Base-by-base conservation (phyloP, 176 grass and related monocot genomes). In the Ampelocalamus luodianensis region DNA sequence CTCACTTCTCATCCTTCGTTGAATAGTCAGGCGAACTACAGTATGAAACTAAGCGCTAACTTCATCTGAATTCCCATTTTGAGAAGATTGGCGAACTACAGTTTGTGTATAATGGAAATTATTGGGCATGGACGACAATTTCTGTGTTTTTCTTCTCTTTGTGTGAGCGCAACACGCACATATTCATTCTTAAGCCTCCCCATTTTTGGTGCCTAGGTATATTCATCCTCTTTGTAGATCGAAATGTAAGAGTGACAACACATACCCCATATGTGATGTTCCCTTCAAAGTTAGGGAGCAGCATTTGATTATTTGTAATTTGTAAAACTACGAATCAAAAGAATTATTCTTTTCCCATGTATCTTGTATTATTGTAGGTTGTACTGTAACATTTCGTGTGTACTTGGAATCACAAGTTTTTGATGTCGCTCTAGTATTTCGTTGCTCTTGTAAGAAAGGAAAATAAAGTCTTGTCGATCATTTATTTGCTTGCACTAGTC, bases 251-350 rank as follows among this genome's bases (percentile, higher is more conserved):
- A 44, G 23, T 67, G n/a, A 83, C 79, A 58, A 79, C 58, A 87
- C 29, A 83, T 90, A 64, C 18, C 27, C 50, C 50, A 75, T 54
- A 59, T 32, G 51, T 79, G 79, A 29, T 74, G 85, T 61, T 87
- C 89, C 85, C 85, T 90, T 74, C 14, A 84, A 82, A 74, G 42
- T 72, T 62, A 43, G 85, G 80, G 85, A 80, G 32, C 80, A 10
- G 50, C 85, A 2, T 37, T 68, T 49, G 48, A 65, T 54, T 67
- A 14, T 23, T 72, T 90, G 66, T 87, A 80, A 24, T 51, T 13
- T 87, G 75, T 87, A 81, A 68, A 76, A 81, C 43, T 69, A 40
- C 5, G 8, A 50, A 65, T 49, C 32, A 40, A 83, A 51, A 78
- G 56, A 62, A 60, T 1, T 27, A 51, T 78, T 83, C 32, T 51